These are phyloP conservation scores for Ligustrum vulgare DNA, from an alignment of 257 asterid species.

Conservation along the genomic window DNA sequence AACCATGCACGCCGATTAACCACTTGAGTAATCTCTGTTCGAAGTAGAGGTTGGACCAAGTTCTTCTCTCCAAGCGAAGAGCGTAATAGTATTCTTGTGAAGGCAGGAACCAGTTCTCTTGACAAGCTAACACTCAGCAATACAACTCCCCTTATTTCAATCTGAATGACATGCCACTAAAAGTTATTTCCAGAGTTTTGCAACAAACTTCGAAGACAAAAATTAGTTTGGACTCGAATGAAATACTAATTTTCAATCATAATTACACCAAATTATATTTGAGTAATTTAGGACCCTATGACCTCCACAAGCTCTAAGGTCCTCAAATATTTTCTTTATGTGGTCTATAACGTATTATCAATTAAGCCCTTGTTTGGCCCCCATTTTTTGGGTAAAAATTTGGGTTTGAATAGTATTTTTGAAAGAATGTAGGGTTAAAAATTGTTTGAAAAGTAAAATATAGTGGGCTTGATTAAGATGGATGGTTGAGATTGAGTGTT, in stretches of 20 bases:
- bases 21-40: slow-evolving; percentile 89
- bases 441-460: too few species aligned
- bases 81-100: slow-evolving; percentile 78
- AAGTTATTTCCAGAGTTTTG: not conserved
- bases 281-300: not conserved
- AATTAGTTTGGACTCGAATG: slow-evolving; percentile 6
- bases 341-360: not conserved
- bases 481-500: too few species aligned
- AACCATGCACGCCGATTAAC: slow-evolving; percentile 97
- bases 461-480: too few species aligned
- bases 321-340: not conserved
- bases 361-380: too few species aligned
- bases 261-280: not conserved
- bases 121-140: slow-evolving; percentile 76
- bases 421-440: too few species aligned
- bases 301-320: not conserved
- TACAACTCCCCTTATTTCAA: slow-evolving; percentile 78
- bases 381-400: too few species aligned
- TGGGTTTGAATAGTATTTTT: too few species aligned
- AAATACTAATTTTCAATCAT: not conserved
- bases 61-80: slow-evolving; percentile 87
- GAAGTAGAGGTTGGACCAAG: slow-evolving; percentile 82
- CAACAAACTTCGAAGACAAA: not conserved
- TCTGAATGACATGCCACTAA: slow-evolving; percentile 38
- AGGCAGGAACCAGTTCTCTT: slow-evolving; percentile 87